These are phyloP conservation scores for Fusarium sp. DNA, from an alignment of 2,329 filamentous ascomycete species.

Conservation along the genomic window DNA sequence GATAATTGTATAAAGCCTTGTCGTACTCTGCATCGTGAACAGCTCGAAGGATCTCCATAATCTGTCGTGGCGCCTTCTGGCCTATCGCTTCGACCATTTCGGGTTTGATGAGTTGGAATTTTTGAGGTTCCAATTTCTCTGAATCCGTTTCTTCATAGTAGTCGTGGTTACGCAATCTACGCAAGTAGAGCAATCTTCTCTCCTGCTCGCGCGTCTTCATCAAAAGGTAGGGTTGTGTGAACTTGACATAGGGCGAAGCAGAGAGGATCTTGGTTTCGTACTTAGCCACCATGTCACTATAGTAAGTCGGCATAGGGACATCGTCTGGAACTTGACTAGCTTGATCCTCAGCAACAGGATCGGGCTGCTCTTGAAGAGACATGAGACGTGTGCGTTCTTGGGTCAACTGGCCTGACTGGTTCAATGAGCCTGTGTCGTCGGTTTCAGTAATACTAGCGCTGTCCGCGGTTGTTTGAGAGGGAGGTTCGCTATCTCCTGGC, in stretches of 20 bases:
- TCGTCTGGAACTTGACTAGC: constrained; percentile 76
- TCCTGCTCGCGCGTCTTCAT: constrained; percentile 94
- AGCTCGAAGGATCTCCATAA: constrained; percentile 92
- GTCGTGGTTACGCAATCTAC: constrained; percentile 81
- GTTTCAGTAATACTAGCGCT: constrained; percentile 40
- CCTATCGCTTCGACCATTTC: constrained; percentile 93
- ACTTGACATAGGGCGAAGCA: constrained; percentile 95
- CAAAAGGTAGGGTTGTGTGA: constrained; percentile 90
- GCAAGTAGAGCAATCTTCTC: constrained; percentile 81
- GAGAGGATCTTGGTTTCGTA: constrained; percentile 94
- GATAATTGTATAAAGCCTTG: constrained; percentile 91
- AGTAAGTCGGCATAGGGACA: constrained; percentile 87
- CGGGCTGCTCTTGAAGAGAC: constrained; percentile 56
- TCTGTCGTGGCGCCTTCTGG: constrained; percentile 81
- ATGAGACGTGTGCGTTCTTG: constrained; percentile 44
- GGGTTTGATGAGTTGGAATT: constrained; percentile 90
- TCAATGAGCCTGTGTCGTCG: constrained; percentile 43
- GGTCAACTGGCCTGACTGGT: constrained; percentile 36
- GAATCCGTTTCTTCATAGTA: constrained; percentile 65
- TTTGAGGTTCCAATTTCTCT: constrained; percentile 72
- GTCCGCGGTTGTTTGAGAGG: constrained; percentile 47
- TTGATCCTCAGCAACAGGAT: constrained; percentile 57
- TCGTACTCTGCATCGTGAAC: constrained; percentile 98
- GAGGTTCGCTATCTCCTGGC: constrained; percentile 50
- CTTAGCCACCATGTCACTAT: constrained; percentile 93